A percentile compares a stretch with the other conserved stretches of the same genome.
These are phyloP conservation scores for Phaffomyces opuntiae DNA, from an alignment of 805 yeast species.

Conservation along the genomic window DNA sequence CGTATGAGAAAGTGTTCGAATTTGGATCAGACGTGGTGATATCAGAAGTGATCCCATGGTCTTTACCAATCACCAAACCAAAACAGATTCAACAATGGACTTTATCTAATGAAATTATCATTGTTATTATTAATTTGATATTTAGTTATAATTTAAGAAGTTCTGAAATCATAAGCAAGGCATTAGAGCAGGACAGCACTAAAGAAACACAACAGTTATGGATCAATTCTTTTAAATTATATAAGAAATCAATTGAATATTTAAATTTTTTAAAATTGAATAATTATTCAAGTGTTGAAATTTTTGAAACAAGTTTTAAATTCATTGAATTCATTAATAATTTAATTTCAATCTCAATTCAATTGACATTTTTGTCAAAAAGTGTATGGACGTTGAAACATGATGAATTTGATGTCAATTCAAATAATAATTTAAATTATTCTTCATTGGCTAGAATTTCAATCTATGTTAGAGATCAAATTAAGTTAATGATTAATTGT, in stretches of 20 bases:
- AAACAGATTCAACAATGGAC: conserved; percentile 10
- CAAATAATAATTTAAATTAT: conserved; percentile 22
- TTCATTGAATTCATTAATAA: conserved; percentile 9
- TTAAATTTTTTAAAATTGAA: conserved; percentile 8
- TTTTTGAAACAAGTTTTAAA: conserved; percentile 8
- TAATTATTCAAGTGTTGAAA: not conserved
- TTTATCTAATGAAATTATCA: conserved; percentile 14
- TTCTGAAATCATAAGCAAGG: conserved; percentile 8
- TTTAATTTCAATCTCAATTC: conserved; percentile 20
- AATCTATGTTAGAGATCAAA: conserved; percentile 31
- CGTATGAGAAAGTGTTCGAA: not conserved
- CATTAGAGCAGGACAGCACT: not conserved
- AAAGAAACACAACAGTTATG: conserved; percentile 9
- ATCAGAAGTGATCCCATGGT: conserved; percentile 13
- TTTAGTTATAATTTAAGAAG: conserved; percentile 8
- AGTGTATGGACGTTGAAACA: conserved; percentile 20
- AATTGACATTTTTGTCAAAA: conserved; percentile 25
- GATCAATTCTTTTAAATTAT: conserved; percentile 15
- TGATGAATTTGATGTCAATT: conserved; percentile 15
- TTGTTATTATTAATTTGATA: conserved; percentile 10
- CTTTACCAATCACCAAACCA: conserved; percentile 1
- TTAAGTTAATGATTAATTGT: conserved; percentile 16
- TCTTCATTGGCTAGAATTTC: conserved; percentile 41
- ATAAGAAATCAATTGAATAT: conserved; percentile 14
- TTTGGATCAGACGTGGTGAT: not conserved